Base-by-base conservation (phyloP, 148 eudicot species). In the Silene uniflora region DNA sequence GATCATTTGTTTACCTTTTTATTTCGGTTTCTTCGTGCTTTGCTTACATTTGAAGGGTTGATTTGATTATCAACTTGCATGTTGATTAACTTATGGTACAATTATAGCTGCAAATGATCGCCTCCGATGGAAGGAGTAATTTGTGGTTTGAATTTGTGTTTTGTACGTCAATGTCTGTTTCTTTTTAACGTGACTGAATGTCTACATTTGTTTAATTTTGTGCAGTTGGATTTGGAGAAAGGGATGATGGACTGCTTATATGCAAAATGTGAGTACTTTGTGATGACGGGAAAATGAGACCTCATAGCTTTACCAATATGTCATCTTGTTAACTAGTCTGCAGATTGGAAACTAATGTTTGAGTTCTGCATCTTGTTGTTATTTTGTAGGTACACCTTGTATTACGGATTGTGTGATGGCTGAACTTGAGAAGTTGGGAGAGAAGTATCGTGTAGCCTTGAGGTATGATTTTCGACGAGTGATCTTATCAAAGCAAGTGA, bases 401-500 rank as follows among this genome's bases (percentile, higher is more conserved):
- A 95, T 92, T 29, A 95, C 99, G 6, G 98, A 95, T 83, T 96
- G 99, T 81, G 98, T 92, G 61, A 96, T 96, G 93, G 99, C 98
- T 35, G 98, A 96, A 83, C 97, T 96, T 66, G 99, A 96, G 85
- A 96, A 92, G 85, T 77, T 96, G 69, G 99, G 99, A 63, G 90
- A 88, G 77, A 96, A 96, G 78, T 92, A 96, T 76, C 92, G 97
- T 32, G 94, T 92, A 62, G 99, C 99, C 54, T 64, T 96, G 71
- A 96, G 97, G 99, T 91, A 85, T n/a, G 49, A 39, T 24, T 12
- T 60, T 73, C 19, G 72, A 16, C 8, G 27, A 66, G n/a, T n/a
- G n/a, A n/a, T n/a, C n/a, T n/a, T n/a, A n/a, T n/a, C n/a, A n/a
- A n/a, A n/a, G n/a, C n/a, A n/a, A 25, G 12, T 19, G 22, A 25